Base-by-base conservation (phyloP, 306 rosid genomes). In the Argentina anserina region DNA sequence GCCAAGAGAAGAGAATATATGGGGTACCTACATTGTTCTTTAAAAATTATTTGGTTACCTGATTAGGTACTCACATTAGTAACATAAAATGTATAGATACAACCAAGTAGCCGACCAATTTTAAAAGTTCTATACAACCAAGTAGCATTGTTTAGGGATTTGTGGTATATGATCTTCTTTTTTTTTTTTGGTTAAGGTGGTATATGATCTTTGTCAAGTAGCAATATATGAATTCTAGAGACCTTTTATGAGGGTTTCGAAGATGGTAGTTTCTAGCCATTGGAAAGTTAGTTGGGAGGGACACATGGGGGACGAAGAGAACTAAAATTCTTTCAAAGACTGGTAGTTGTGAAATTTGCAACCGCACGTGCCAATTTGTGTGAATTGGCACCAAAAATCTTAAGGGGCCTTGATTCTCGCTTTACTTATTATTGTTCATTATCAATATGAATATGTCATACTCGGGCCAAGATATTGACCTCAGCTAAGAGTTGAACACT, bases 231-330 rank as follows among this genome's bases (percentile, higher is more conserved):
- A 1, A 37, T 6, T 6, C 1, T 7, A 55, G 0, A 55, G 26
- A 52, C 59, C 31, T 6, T 49, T 15, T 61, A 25, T 53, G 72
- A 63, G 15, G 39, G 13, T 29, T 67, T 36, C 55, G 73, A 70
- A 78, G 20, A 65, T 21, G 26, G 41, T 4, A 33, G 9, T 21
- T 72, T 65, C 55, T 33, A 10, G 28, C 52, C 25, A 31, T 69
- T 26, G 53, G 76, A 80, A 80, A 64, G 84, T 80, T 80, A 56
- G 80, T 65, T 80, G 84, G 39, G 84, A 2, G 37, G 26, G 20
- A 45, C 50, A 45, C 45, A 10, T 20, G 42, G 10, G 6, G 33
- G 69, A 42, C 11, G 3, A 20, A 50, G 26, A 0, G n/a, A 28
- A 46, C 59, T 71, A 39, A 21, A 70, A 70, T 80, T 75, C 15